Evolutionary conservation across 2,329 filamentous ascomycete genomes (phyloP).

Genomic region (Polytolypa hystricis): DNA sequence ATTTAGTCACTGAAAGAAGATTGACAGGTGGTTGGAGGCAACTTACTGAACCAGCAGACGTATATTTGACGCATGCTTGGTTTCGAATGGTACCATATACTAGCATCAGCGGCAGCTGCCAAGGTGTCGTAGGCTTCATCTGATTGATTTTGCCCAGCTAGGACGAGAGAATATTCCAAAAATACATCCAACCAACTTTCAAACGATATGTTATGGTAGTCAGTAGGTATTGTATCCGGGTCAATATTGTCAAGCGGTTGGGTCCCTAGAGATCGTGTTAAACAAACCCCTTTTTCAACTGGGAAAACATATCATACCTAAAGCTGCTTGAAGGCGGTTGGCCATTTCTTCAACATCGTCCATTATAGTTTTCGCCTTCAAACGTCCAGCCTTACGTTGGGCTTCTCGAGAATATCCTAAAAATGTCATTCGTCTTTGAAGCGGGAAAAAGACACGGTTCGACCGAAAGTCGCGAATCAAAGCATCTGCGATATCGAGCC

Average conservation of each 20-base stretch:
- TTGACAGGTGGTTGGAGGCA: neutral
- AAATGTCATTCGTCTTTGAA: slow-evolving; percentile 41
- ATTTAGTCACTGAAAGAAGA: slow-evolving; percentile 8
- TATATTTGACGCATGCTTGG: slow-evolving; percentile 62
- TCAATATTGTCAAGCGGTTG: slow-evolving; percentile 8
- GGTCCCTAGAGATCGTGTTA: slow-evolving; percentile 6
- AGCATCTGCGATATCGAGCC: slow-evolving; percentile 48
- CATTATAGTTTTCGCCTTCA: slow-evolving; percentile 27
- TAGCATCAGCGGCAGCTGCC: slow-evolving; percentile 65
- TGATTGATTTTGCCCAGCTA: slow-evolving; percentile 56
- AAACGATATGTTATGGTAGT: slow-evolving; percentile 71
- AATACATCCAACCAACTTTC: slow-evolving; percentile 82
- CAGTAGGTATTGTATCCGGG: slow-evolving; percentile 30
- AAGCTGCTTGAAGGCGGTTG: slow-evolving; percentile 30
- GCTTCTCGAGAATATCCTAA: slow-evolving; percentile 36
- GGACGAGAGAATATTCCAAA: slow-evolving; percentile 69
- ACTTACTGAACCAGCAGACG: slow-evolving; percentile 61
- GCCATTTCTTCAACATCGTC: slow-evolving; percentile 35
- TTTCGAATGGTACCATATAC: slow-evolving; percentile 64
- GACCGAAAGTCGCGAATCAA: slow-evolving; percentile 50
- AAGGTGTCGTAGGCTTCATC: slow-evolving; percentile 71
- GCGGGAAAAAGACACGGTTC: slow-evolving; percentile 49
- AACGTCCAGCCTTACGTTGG: slow-evolving; percentile 25
- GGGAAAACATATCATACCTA: slow-evolving; percentile 22
- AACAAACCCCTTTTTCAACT: neutral